phyloP scores from a whole-genome alignment of 1,139 yeast species.

The Scheffersomyces cryptocercus region DNA sequence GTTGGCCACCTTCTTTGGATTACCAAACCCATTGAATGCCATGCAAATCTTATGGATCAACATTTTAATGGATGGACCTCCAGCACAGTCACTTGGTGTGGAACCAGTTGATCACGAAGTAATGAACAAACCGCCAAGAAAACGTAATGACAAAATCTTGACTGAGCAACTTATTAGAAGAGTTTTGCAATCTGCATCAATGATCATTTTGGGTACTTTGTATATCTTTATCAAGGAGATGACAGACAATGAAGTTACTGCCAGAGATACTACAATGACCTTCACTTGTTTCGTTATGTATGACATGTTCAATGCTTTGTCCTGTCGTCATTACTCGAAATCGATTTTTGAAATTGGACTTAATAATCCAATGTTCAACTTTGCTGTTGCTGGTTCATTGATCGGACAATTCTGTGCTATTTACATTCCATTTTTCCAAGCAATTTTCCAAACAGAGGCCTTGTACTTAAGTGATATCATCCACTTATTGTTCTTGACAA shows the following conservation, averaged over 20 bases:
- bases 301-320: conserved; percentile 93
- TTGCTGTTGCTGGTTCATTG: conserved; percentile 87
- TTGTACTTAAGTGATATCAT: conserved; percentile 66
- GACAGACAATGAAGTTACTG: conserved; percentile 77
- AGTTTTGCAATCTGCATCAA: conserved; percentile 69
- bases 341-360: conserved; percentile 80
- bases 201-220: conserved; percentile 78
- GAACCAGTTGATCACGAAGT: conserved; percentile 96
- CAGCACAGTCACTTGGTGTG: conserved; percentile 96
- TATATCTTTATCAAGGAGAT: conserved; percentile 83
- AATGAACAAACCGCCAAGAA: conserved; percentile 92
- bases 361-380: conserved; percentile 83
- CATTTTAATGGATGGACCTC: conserved; percentile 98
- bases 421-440: conserved; percentile 88
- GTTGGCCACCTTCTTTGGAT: conserved; percentile 76
- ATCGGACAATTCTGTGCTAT: conserved; percentile 93
- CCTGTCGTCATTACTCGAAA: conserved; percentile 86
- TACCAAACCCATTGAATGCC: conserved; percentile 96
- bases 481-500: conserved; percentile 62
- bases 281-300: conserved; percentile 93
- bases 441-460: conserved; percentile 92
- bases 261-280: conserved; percentile 98
- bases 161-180: conserved; percentile 68
- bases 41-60: conserved; percentile 99
- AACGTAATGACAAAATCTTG: conserved; percentile 78